phyloP scores from a whole-genome alignment of 306 rosid species.

The Glycine soja region DNA sequence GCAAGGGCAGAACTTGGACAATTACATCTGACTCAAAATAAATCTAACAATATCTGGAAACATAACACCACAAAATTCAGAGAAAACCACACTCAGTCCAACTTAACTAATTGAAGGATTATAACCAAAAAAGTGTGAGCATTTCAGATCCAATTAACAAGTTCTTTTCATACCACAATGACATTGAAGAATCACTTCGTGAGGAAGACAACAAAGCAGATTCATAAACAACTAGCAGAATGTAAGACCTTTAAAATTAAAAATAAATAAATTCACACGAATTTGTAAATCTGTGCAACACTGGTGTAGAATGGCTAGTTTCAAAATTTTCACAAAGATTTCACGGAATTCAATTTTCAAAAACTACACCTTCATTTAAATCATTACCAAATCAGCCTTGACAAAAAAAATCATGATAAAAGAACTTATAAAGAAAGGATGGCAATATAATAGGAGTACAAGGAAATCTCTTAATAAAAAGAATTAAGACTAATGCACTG shows the following conservation, averaged over 20 bases:
- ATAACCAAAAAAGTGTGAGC: not conserved
- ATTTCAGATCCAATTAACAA: not conserved
- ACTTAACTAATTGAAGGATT: constrained; percentile 15
- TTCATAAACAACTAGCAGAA: constrained; percentile 8
- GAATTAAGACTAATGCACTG: not conserved
- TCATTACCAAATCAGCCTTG: not conserved
- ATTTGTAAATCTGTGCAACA: not conserved
- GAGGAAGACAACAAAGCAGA: not conserved
- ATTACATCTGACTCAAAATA: constrained; percentile 12
- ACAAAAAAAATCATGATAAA: not conserved
- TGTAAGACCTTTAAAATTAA: not conserved
- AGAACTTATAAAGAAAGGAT: constrained; percentile 9
- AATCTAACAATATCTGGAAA: constrained; percentile 1
- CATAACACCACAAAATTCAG: constrained; percentile 28
- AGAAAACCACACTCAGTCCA: not conserved
- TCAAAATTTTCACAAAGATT: not conserved
- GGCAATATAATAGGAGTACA: not conserved
- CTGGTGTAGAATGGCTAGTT: not conserved
- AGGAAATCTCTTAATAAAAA: not conserved
- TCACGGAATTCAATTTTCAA: not conserved
- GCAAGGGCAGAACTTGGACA: not conserved
- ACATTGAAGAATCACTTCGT: not conserved
- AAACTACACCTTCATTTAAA: constrained; percentile 3
- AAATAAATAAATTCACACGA: not conserved
- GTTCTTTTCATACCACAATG: too few relatives aligned